Percentiles rank a stretch among this genome's conserved stretches.
Conservation (phyloP, 179 eudicot species). For the Spergularia azorica region DNA sequence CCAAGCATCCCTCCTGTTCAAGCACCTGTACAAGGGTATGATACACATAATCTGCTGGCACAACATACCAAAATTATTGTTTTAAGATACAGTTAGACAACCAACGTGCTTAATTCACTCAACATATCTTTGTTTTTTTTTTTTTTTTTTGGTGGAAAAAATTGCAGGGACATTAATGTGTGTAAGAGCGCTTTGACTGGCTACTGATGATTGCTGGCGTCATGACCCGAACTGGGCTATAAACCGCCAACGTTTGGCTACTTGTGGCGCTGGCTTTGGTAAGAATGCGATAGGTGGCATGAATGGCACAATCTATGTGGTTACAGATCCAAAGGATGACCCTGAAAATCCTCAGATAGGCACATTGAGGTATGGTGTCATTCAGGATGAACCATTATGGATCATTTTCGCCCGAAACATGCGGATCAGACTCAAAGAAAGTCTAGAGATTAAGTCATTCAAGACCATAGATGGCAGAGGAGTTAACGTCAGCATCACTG, state of each 20-base stretch:
- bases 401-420: neutral
- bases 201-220: constrained; percentile 14
- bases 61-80: too few relatives aligned
- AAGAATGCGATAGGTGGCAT: constrained; percentile 7
- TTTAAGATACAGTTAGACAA: too few relatives aligned
- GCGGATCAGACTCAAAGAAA: constrained; percentile 1
- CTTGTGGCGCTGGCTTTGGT: constrained; percentile 3
- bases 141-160: neutral
- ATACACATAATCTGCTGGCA: too few relatives aligned
- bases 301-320: constrained; percentile 8
- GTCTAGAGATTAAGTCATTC: neutral
- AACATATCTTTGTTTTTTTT: too few relatives aligned
- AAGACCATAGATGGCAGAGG: constrained; percentile 22
- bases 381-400: constrained; percentile 11
- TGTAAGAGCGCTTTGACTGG: neutral
- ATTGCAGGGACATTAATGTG: neutral
- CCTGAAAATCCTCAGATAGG: neutral
- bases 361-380: constrained; percentile 15
- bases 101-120: too few relatives aligned
- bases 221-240: neutral
- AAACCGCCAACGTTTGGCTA: neutral
- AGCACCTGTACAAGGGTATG: too few relatives aligned
- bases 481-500: constrained; percentile 4
- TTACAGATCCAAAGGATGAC: constrained; percentile 8
- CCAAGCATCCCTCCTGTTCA: too few relatives aligned